These are phyloP conservation scores for Apophysomyces ossiformis DNA, from an alignment of 371 early-diverging fungal species.

Conservation along the genomic window DNA sequence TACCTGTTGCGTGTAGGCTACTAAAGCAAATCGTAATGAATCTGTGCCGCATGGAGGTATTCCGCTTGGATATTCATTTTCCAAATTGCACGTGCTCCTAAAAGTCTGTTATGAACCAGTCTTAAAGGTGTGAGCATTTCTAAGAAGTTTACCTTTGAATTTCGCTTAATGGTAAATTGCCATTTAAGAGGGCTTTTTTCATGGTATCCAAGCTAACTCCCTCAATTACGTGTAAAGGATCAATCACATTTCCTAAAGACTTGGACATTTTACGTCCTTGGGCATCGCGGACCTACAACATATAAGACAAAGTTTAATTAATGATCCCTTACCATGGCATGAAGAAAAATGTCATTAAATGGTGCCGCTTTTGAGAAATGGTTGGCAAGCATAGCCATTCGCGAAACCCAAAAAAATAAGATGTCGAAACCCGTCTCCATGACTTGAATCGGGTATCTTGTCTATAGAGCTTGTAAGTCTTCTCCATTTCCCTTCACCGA, in stretches of 20 bases:
- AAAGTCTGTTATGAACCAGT: neutral
- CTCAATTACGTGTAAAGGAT: slow-evolving; percentile 96
- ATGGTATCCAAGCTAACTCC: slow-evolving; percentile 76
- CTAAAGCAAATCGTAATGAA: slow-evolving; percentile 90
- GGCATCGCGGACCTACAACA: slow-evolving; percentile 83
- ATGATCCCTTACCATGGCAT: slow-evolving; percentile 69
- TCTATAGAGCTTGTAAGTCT: slow-evolving; percentile 21
- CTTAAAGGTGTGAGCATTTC: neutral
- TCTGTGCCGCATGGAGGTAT: slow-evolving; percentile 98
- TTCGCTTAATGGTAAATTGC: slow-evolving; percentile 87
- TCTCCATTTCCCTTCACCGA: too few species aligned
- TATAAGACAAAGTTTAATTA: neutral
- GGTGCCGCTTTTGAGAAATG: slow-evolving; percentile 85
- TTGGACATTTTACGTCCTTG: slow-evolving; percentile 99
- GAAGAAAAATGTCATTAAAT: slow-evolving; percentile 85
- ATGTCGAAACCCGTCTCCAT: slow-evolving; percentile 99
- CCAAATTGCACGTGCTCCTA: slow-evolving; percentile 67
- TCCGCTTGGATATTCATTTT: slow-evolving; percentile 92
- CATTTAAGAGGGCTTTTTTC: slow-evolving; percentile 67
- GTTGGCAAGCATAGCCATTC: slow-evolving; percentile 98
- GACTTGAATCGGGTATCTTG: slow-evolving; percentile 82
- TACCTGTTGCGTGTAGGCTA: slow-evolving; percentile 85
- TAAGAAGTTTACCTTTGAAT: slow-evolving; percentile 58
- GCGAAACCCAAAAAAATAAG: slow-evolving; percentile 99
- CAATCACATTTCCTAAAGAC: slow-evolving; percentile 97